Evolutionary conservation across 768 basidiomycete genomes (phyloP), one percentile per base, ranked within the genome.

Genomic region (Lentinula sp.): DNA sequence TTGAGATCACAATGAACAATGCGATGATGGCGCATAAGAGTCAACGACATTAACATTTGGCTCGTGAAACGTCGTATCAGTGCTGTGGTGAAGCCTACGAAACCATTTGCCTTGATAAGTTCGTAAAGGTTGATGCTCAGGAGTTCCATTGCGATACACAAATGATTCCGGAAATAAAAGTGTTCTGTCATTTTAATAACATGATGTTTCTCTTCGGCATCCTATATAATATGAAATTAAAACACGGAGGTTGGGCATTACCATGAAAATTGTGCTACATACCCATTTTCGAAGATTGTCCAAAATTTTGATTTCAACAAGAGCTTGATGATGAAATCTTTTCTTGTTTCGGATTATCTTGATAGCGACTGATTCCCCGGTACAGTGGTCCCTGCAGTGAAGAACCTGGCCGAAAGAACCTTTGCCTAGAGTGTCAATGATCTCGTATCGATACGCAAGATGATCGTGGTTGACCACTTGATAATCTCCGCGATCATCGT

Each of bases 271-370:
- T 16, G n/a, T 51, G 16, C 13, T n/a, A 78, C 88, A 61, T 67
- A 93, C 95, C 97, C 97, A 98, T 91, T 95, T 94, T 34, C 91
- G 86, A 66, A 98, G 79, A 71, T 92, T 98, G 67, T 98, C 94
- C 64, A 99, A 77, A 61, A 99, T 98, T 76, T 98, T 98, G 75
- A 98, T 96, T 76, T 98, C 97, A n/a, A 98, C 95, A 48, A 98
- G 73, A 0, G 96, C 97, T 72, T 98, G 97, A 68, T 96, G 93
- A 71, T 98, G 95, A 78, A 98, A 98, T 52, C 97, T 83, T 74
- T 98, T 98, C 81, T 98, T 98, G 79, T 98, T 98, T 43, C 97
- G 87, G 67, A 99, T 98, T 64, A 99, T 98, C 81, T 99, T 99
- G 77, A 99, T 87, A 16, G 97, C 97, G 9, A 98, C 93, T n/a